Base-by-base conservation (phyloP, 768 basidiomycete genomes). In the Mrakia blollopis region DNA sequence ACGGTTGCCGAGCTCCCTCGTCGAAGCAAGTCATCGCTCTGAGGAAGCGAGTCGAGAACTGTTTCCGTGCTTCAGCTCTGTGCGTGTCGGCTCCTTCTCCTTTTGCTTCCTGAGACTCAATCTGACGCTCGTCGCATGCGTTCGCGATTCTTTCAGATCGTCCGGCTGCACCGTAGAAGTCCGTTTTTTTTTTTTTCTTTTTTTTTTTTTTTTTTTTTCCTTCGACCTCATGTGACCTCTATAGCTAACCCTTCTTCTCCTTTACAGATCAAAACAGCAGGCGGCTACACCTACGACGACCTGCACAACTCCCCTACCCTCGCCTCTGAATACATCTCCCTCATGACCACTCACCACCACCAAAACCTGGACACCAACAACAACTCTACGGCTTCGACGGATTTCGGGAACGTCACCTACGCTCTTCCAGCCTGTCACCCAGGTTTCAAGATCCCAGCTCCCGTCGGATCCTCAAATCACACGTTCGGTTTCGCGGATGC, bases 341-440 rank as follows among this genome's bases (percentile, higher is more conserved):
- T 75, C 74, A 69, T 75, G 67, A 37, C 50, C 28, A 23, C 35
- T 7, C 63, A 68, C 74, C 61, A 32, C 35, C 1, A 28, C 16
- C 39, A 52, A n/a, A 16, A 23, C 32, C 44, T 75, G 37, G 65
- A 68, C 63, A 25, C 28, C 16, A 25, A 65, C 44, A 65, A 75
- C 62, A 37, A 75, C 65, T 50, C 47, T 10, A 75, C 74, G 25
- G 74, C 67, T 8, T 67, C 63, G 3, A 67, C 74, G n/a, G 74
- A 75, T 39, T 67, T 75, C 25, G 74, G 74, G 47, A 75, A 75
- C 32, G 74, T 75, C 41, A 75, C 74, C 30, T 75, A 75, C 65
- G 25, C 14, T 9, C 16, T 75, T 21, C 74, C 74, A 11, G 74
- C 74, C 0, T 65, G 63, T 44, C 74, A 75, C 25, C 74, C 74